Percentiles rank a stretch among this genome's conserved stretches.
Evolutionary conservation across 202 grass and related monocot species (phyloP).

Genomic region (Sporobolus alterniflorus): DNA sequence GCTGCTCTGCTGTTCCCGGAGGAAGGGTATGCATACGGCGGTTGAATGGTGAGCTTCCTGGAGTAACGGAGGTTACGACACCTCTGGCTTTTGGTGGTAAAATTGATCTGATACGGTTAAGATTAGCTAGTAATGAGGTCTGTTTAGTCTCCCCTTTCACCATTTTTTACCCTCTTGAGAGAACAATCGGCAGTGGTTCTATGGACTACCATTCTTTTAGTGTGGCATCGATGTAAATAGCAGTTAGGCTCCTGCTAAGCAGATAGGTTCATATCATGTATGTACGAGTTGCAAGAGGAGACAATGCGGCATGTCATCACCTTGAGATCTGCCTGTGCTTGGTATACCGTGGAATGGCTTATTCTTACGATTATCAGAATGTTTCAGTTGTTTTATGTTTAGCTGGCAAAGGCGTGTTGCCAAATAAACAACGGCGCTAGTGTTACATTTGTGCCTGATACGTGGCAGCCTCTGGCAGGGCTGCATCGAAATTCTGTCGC

Average conservation of each 20-base stretch:
- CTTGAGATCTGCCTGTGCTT: not conserved
- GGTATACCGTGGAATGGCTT: not conserved
- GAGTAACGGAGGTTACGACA: not conserved
- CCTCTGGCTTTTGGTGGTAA: not conserved
- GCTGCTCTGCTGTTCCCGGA: not conserved
- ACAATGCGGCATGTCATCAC: not conserved
- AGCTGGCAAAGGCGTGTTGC: not conserved
- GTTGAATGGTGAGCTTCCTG: constrained; percentile 5
- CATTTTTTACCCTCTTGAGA: not conserved
- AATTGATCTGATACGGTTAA: constrained; percentile 4
- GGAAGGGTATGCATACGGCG: not conserved
- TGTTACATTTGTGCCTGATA: not conserved
- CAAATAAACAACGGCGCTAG: not conserved
- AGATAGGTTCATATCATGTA: not conserved
- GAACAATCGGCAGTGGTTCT: not conserved
- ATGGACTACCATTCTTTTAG: not conserved
- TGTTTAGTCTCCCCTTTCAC: not conserved
- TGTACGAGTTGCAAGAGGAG: not conserved
- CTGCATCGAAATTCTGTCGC: not conserved
- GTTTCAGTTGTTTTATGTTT: not conserved
- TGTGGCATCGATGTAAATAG: constrained; percentile 18
- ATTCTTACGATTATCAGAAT: not conserved
- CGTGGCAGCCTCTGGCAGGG: not conserved
- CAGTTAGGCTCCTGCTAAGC: not conserved
- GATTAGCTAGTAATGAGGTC: constrained; percentile 15